These are phyloP conservation scores for Lactifluus echinatus DNA, from an alignment of 768 basidiomycete species.

Conservation along the genomic window DNA sequence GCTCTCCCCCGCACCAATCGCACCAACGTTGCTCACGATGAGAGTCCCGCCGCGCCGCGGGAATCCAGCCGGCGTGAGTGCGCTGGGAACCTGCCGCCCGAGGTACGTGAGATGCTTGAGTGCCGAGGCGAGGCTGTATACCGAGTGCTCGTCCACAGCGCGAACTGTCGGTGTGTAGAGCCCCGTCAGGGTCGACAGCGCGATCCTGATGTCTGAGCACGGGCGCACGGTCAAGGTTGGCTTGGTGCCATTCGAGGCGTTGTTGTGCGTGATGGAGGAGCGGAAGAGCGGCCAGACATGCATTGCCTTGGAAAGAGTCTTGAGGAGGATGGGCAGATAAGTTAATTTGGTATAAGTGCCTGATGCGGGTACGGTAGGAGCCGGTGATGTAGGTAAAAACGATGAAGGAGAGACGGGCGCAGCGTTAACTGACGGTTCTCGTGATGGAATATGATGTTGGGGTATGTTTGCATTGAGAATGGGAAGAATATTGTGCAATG, in stretches of 20 bases:
- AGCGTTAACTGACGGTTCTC: slow-evolving; percentile 31
- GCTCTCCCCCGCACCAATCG: slow-evolving; percentile 60
- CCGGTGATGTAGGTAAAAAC: slow-evolving; percentile 33
- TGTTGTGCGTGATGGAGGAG: slow-evolving; percentile 51
- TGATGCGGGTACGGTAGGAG: slow-evolving; percentile 38
- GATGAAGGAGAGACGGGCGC: slow-evolving; percentile 33
- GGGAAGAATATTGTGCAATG: slow-evolving; percentile 53
- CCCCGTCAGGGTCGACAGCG: slow-evolving; percentile 72
- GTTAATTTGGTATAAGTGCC: slow-evolving; percentile 61
- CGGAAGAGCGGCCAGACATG: slow-evolving; percentile 79
- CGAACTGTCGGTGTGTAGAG: slow-evolving; percentile 74
- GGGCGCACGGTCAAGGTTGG: slow-evolving; percentile 68
- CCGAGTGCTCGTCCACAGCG: slow-evolving; percentile 41
- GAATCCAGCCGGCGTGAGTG: slow-evolving; percentile 58
- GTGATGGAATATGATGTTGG: slow-evolving; percentile 38
- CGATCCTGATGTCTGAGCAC: slow-evolving; percentile 65
- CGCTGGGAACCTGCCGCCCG: slow-evolving; percentile 60
- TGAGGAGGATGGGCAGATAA: slow-evolving; percentile 76
- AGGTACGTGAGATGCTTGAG: slow-evolving; percentile 54
- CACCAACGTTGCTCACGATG: slow-evolving; percentile 77
- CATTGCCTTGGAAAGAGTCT: slow-evolving; percentile 75
- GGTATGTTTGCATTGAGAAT: slow-evolving; percentile 65
- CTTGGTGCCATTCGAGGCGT: slow-evolving; percentile 29
- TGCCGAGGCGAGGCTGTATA: slow-evolving; percentile 53
- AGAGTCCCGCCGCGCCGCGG: slow-evolving; percentile 70